Percentiles rank a stretch among this genome's conserved stretches.
Evolutionary conservation across 2,329 filamentous ascomycete genomes (phyloP).

Genomic region (Xylariaceae sp.): DNA sequence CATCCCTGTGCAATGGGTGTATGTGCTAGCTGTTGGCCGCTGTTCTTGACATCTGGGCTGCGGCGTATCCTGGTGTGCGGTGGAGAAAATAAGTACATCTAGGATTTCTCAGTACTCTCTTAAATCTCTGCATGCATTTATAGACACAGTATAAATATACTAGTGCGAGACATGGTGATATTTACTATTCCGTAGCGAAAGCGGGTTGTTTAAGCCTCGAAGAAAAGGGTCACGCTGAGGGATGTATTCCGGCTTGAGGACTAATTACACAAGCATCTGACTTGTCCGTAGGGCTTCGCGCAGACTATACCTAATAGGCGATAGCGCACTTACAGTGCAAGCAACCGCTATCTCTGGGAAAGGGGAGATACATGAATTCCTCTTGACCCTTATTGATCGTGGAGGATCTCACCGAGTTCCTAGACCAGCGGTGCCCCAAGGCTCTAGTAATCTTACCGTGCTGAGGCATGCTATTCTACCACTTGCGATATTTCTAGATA

Average conservation of each 20-base stretch:
- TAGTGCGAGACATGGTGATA: background rate
- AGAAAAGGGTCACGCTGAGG: conserved; percentile 9
- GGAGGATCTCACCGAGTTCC: conserved; percentile 15
- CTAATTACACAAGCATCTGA: conserved; percentile 6
- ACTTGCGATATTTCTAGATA: conserved; percentile 14
- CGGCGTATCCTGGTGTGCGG: conserved; percentile 8
- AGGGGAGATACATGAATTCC: conserved; percentile 2
- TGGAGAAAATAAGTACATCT: background rate
- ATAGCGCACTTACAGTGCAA: conserved; percentile 15
- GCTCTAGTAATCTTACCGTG: conserved; percentile 14
- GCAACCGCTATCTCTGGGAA: background rate
- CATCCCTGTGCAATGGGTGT: conserved; percentile 13
- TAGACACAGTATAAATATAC: background rate
- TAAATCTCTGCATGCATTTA: too few species aligned
- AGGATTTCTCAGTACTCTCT: background rate
- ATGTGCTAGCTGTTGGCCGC: conserved; percentile 3
- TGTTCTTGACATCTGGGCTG: conserved; percentile 10
- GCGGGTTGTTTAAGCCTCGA: background rate
- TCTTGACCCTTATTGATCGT: conserved; percentile 12
- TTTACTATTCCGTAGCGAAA: background rate
- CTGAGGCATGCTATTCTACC: conserved; percentile 8
- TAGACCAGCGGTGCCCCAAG: conserved; percentile 11
- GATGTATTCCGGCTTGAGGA: conserved; percentile 6
- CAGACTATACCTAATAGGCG: conserved; percentile 6
- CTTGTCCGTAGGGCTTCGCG: conserved; percentile 4